Evolutionary conservation across 73 alveolate genomes (phyloP).

Genomic region (Tetrahymena malaccensis): DNA sequence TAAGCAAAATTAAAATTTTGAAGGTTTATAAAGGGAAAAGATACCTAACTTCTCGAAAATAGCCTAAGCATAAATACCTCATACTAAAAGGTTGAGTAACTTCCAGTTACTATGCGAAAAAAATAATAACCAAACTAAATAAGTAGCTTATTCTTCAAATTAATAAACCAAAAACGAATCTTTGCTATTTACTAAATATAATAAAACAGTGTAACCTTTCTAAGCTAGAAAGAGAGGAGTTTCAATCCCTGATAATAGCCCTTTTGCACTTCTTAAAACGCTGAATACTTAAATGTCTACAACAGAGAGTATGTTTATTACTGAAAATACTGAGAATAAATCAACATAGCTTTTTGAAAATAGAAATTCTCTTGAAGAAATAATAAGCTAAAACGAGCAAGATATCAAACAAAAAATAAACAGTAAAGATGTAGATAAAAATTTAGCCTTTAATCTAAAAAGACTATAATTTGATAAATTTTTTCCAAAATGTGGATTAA

Average conservation of each 20-base stretch:
- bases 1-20: neutral
- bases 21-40: neutral
- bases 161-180: neutral
- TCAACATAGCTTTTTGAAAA: neutral
- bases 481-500: neutral
- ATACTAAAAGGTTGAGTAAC: neutral
- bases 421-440: neutral
- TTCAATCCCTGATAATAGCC: neutral
- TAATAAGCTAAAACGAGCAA: neutral
- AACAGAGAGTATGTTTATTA: neutral
- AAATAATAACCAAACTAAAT: neutral
- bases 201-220: neutral
- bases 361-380: neutral
- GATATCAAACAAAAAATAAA: neutral
- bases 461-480: neutral
- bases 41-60: neutral
- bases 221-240: neutral
- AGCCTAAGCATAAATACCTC: neutral
- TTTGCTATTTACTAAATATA: neutral
- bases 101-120: neutral
- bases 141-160: neutral
- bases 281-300: neutral
- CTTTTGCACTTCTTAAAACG: neutral
- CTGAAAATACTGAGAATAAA: neutral
- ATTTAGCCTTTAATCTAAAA: neutral